A percentile compares a stretch with the other conserved stretches of the same genome.
Conservation (phyloP, 2,329 filamentous ascomycete species). For the Teratosphaeria zuluensis region DNA sequence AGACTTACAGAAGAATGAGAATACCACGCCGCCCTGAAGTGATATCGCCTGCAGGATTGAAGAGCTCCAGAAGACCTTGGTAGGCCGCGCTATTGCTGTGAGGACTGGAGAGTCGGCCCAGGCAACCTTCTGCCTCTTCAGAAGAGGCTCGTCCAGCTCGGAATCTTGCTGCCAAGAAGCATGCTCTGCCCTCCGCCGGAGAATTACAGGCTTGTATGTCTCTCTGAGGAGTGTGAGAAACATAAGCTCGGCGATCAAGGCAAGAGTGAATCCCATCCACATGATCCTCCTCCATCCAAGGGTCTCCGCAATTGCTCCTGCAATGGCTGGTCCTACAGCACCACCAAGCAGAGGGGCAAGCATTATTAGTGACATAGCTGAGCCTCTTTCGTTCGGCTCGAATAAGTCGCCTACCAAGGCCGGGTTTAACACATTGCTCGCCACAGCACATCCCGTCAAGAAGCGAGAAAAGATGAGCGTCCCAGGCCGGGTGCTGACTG, state of each 20-base stretch:
- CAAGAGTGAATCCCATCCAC: slow-evolving; percentile 41
- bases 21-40: slow-evolving; percentile 33
- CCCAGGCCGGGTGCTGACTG: slow-evolving; percentile 27
- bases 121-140: background rate
- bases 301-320: slow-evolving; percentile 45
- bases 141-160: slow-evolving; percentile 6
- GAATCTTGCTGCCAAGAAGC: slow-evolving; percentile 12
- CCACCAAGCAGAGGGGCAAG: slow-evolving; percentile 50
- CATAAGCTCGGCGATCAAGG: slow-evolving; percentile 38
- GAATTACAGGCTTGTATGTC: slow-evolving; percentile 51
- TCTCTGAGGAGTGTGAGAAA: slow-evolving; percentile 48
- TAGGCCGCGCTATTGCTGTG: slow-evolving; percentile 32
- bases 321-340: slow-evolving; percentile 47
- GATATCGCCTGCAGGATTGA: slow-evolving; percentile 46
- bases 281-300: slow-evolving; percentile 47
- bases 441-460: slow-evolving; percentile 36
- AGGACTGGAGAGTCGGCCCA: slow-evolving; percentile 14
- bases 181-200: slow-evolving; percentile 27
- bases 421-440: slow-evolving; percentile 49
- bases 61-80: slow-evolving; percentile 37
- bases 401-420: slow-evolving; percentile 58
- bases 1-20: slow-evolving; percentile 28
- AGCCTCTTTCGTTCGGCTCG: slow-evolving; percentile 46
- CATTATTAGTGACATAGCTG: slow-evolving; percentile 48
- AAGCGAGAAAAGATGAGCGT: slow-evolving; percentile 35